Evolutionary conservation across 2,329 filamentous ascomycete genomes (phyloP).

Genomic region (Mycosphaerella sp.): DNA sequence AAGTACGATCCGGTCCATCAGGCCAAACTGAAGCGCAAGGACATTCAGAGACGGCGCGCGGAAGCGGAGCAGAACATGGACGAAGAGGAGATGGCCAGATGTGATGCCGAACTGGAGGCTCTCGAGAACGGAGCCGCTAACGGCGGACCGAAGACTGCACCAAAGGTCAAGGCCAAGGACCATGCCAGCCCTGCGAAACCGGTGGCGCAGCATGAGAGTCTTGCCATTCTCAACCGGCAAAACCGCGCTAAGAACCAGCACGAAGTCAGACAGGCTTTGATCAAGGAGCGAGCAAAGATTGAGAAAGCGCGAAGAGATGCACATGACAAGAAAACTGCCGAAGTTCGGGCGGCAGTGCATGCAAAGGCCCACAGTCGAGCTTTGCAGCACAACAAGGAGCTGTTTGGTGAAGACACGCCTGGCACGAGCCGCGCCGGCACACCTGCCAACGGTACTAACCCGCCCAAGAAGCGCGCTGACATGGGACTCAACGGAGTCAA

Average conservation of each 20-base stretch:
- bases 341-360: slow-evolving; percentile 41
- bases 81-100: slow-evolving; percentile 47
- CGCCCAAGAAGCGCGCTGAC: slow-evolving; percentile 34
- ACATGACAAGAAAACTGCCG: slow-evolving; percentile 41
- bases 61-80: slow-evolving; percentile 61
- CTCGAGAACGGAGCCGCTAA: slow-evolving; percentile 64
- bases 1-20: slow-evolving; percentile 48
- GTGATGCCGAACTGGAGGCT: slow-evolving; percentile 45
- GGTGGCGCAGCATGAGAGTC: slow-evolving; percentile 51
- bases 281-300: slow-evolving; percentile 57
- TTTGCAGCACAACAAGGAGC: slow-evolving; percentile 36
- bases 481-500: slow-evolving; percentile 47
- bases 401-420: slow-evolving; percentile 41
- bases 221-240: slow-evolving; percentile 74
- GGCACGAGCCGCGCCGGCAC: slow-evolving; percentile 45
- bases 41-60: slow-evolving; percentile 58
- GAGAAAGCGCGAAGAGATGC: slow-evolving; percentile 47
- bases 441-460: slow-evolving; percentile 39
- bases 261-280: slow-evolving; percentile 80
- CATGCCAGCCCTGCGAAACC: slow-evolving; percentile 29
- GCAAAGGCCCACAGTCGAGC: slow-evolving; percentile 22
- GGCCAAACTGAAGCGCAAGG: slow-evolving; percentile 60
- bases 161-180: slow-evolving; percentile 30
- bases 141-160: slow-evolving; percentile 46
- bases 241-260: slow-evolving; percentile 83